Evolutionary conservation across 768 basidiomycete species (phyloP), one percentile per base, ranked within the genome.

Genomic region (Cyclocybe cylindracea): DNA sequence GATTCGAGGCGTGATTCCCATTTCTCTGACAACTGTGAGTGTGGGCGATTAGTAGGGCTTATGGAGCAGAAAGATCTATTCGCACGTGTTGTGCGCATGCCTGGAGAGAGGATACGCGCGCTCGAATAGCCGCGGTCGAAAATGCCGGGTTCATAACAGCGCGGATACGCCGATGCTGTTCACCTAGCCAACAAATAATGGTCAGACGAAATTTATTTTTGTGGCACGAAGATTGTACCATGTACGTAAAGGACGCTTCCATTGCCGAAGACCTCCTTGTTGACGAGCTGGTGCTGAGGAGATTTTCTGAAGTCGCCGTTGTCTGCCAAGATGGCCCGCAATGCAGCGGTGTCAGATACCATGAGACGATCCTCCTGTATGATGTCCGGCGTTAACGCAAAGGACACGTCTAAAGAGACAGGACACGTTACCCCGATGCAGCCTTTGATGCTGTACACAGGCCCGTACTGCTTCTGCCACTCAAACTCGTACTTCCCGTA

Each of bases 81-180:
- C 24, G 3, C 24, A 24, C 24, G 24, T 24, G 24, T 24, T 24
- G 24, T 24, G 24, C 24, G 24, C 24, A 24, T 24, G 24, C 24
- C 24, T 24, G 24, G 24, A 24, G 24, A 24, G 24, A 24, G 24
- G 3, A 5, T 5, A 24, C 24, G 24, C 24, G 24, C 24, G 24
- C 24, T 24, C 24, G 1, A 24, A 82, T 66, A 44, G 77, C 73
- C 4, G 71, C 62, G 2, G 68, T 65, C 1, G 78, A 76, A 57
- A 82, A 81, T 13, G 78, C 69, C 3, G 77, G 73, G 46, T 65
- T 71, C 45, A 79, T 71, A 35, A 79, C 66, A 57, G 78, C 78
- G 11, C 79, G 68, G 57, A 81, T 77, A 18, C 66, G 68, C 57
- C 72, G 71, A 56, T 81, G 79, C 56, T 24, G 18, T 59, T 44